Conservation (phyloP, 805 yeast genomes). For the Tetrapisispora fleetii region DNA sequence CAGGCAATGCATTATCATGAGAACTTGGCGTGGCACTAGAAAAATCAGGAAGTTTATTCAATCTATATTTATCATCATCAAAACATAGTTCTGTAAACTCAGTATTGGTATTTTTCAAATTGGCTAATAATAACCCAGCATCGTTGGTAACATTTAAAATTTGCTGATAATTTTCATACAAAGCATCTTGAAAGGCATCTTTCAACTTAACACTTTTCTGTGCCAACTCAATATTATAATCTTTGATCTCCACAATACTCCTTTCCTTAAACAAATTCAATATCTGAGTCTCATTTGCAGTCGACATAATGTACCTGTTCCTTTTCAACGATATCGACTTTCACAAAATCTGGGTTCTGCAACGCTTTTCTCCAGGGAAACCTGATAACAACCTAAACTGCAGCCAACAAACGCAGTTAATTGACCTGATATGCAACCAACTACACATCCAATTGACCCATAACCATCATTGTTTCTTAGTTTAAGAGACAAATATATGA, state of each 20-base stretch:
- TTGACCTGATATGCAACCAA: no score
- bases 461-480: no score
- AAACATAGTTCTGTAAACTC: slow-evolving; percentile 25
- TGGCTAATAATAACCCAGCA: slow-evolving; percentile 10
- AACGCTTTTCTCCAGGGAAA: no score
- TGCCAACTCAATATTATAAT: slow-evolving; percentile 11
- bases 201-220: slow-evolving; percentile 9
- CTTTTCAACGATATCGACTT: no score
- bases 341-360: no score
- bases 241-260: slow-evolving; percentile 6
- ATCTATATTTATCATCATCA: slow-evolving; percentile 17
- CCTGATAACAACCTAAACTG: no score
- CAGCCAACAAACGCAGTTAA: no score
- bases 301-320: background rate
- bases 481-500: no score
- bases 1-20: background rate
- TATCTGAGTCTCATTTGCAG: background rate
- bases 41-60: slow-evolving; percentile 15
- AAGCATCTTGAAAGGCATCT: slow-evolving; percentile 13
- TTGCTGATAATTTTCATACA: slow-evolving; percentile 18
- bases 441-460: no score
- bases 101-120: slow-evolving; percentile 13
- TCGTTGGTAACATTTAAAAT: slow-evolving; percentile 20
- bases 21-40: background rate
- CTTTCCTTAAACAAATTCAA: slow-evolving; percentile 3